Conservation (phyloP, 768 basidiomycete genomes). For the Trametes meyenii region DNA sequence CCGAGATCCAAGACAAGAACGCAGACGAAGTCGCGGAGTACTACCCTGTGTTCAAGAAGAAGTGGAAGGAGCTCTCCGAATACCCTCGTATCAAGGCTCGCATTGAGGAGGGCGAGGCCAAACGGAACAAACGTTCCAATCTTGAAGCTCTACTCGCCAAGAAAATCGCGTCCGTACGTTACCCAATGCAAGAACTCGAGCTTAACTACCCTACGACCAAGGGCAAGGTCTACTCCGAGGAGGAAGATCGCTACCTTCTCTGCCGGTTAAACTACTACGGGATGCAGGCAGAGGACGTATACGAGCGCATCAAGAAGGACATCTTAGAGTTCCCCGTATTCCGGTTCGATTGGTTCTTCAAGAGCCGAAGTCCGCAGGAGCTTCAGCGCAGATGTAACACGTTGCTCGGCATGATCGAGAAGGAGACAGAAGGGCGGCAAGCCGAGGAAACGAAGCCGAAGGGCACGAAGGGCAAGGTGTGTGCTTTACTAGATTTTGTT, state of each 20-base stretch:
- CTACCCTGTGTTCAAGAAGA: constrained; percentile 82
- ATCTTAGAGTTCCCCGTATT: constrained; percentile 97
- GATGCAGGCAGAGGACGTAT: constrained; percentile 85
- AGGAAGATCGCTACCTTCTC: constrained; percentile 94
- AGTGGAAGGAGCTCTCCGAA: constrained; percentile 86
- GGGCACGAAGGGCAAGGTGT: constrained; percentile 57
- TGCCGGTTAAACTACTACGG: constrained; percentile 90
- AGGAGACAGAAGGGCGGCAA: constrained; percentile 73
- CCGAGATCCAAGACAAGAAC: constrained; percentile 84
- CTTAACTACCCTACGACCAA: constrained; percentile 95
- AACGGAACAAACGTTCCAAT: constrained; percentile 84
- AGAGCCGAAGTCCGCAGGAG: constrained; percentile 89
- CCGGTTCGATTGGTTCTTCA: constrained; percentile 98
- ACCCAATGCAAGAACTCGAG: constrained; percentile 97
- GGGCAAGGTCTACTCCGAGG: constrained; percentile 95
- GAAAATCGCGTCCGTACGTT: constrained; percentile 82
- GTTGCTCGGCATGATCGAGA: constrained; percentile 86
- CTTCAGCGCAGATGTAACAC: constrained; percentile 87
- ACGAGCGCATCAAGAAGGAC: constrained; percentile 94
- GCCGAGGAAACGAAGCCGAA: constrained; percentile 70
- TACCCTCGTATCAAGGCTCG: constrained; percentile 80
- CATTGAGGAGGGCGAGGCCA: constrained; percentile 86
- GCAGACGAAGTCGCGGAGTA: constrained; percentile 78
- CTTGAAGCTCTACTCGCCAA: constrained; percentile 75
- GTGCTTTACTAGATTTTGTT: constrained; percentile 24